These are phyloP conservation scores for Cryptococcus sp. DNA, from an alignment of 1,284 basidiomycete genomes.

Conservation along the genomic window DNA sequence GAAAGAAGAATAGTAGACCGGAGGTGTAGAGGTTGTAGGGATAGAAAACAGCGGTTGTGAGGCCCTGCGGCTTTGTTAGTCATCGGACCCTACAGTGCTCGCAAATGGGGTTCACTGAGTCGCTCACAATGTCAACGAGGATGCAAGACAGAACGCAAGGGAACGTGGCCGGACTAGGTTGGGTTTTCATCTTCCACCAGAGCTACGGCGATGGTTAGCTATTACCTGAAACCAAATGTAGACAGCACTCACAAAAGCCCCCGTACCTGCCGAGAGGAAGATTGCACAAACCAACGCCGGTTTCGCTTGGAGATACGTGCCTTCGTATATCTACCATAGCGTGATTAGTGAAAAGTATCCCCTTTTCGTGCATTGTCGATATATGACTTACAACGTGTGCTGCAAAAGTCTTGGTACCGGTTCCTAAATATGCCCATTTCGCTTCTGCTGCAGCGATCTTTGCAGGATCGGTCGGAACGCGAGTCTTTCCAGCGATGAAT, in stretches of 20 bases:
- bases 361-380: not conserved
- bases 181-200: conserved; percentile 50
- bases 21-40: conserved; percentile 36
- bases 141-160: conserved; percentile 48
- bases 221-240: no score
- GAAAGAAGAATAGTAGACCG: conserved; percentile 46
- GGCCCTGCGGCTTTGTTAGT: conserved; percentile 22
- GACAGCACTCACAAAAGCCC: conserved; percentile 29
- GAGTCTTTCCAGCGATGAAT: conserved; percentile 33
- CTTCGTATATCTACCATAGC: conserved; percentile 41
- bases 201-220: conserved; percentile 17
- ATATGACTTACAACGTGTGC: conserved; percentile 17
- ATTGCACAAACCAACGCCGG: conserved; percentile 43
- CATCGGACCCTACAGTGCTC: not conserved
- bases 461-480: conserved; percentile 25
- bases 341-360: not conserved
- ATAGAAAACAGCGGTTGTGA: conserved; percentile 41
- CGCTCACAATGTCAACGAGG: conserved; percentile 42
- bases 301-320: conserved; percentile 46
- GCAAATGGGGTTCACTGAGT: not conserved
- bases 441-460: conserved; percentile 32
- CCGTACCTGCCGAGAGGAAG: conserved; percentile 44
- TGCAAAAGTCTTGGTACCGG: conserved; percentile 19
- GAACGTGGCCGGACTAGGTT: conserved; percentile 50
- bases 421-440: conserved; percentile 23